Evolutionary conservation across 164 flowering plant species (phyloP), one percentile per base, ranked within the genome.

Genomic region (Chimonanthus salicifolius): DNA sequence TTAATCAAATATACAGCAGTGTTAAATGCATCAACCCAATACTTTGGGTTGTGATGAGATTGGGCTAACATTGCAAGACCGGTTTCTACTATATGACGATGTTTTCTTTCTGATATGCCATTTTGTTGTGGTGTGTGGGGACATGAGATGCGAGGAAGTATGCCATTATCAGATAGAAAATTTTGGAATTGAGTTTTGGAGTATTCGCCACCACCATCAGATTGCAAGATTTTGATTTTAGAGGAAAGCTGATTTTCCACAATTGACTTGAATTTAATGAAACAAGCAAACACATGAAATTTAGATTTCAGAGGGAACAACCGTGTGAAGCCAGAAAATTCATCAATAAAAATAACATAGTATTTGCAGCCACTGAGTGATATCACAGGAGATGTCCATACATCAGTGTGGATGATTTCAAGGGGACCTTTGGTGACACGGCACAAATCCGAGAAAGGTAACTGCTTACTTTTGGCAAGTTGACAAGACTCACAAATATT

Each of bases 401-500:
- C 64, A 44, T 70, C 65, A 44, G 47, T 21, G 7, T 54, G 45
- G 43, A 70, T 58, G 5, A 70, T 2, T 9, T 70, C 45, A 11
- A 70, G 64, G 3, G 72, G 64, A 33, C 10, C 15, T 13, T 20
- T 20, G 4, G 48, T 11, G 10, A 47, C 44, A 7, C 21, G 5
- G 4, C 49, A 58, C 4, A 20, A 18, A 70, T 9, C 46, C 3
- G 70, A 48, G 5, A 67, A 48, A 43, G 63, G 50, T 20, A 20
- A 20, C 21, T 20, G 21, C 21, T 20, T 20, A 7, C 62, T 69
- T 13, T 49, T 69, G 45, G 13, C 47, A 7, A 8, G 18, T 69
- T 69, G 62, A 21, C 71, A 69, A n/a, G 47, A 44, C 7, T 49
- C 62, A 69, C 60, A 51, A 43, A 69, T n/a, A 49, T 10, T 10